Base-by-base conservation (phyloP, 208 protist species). In the Crithidia expoeki region DNA sequence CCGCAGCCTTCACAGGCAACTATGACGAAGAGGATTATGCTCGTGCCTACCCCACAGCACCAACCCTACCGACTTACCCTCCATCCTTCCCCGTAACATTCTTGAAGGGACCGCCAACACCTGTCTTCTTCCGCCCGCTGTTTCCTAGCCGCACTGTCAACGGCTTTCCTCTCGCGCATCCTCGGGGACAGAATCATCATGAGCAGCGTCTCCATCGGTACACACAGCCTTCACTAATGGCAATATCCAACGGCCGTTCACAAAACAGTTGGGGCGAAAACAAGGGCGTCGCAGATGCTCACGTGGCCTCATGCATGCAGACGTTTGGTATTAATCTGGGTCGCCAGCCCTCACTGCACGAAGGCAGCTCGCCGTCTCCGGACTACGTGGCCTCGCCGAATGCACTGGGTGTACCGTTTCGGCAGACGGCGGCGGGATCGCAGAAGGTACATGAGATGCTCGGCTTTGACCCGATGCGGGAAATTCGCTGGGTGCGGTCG, bases 361-460 rank as follows among this genome's bases (percentile, higher is more conserved):
- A 38, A 23, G 4, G 16, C 17, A 17, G 9, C 36, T n/a, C 46
- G 14, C 33, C 44, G 16, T 25, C 12, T 10, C n/a, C 17, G 56
- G 21, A 6, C 1, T 42, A 6, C 53, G 16, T 12, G 3, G 25
- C 16, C 7, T 52, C 46, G 2, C 30, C 23, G 0, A 49, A 0
- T 1, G 36, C 21, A 6, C 38, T 2, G 1, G 56, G 33, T 12
- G 36, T 61, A n/a, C 40, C 40, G 28, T 53, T 49, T 23, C 51
- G 53, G 27, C 52, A 58, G 33, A 68, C 61, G 4, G 27, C 34
- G 16, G 34, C 40, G 6, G 44, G 36, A 4, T 30, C 2, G 23
- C 0, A 25, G 30, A 21, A 34, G 33, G 67, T 79, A 40, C 61
- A 73, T 42, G 44, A 36, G 21, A 4, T 74, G 34, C 74, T 79